Base-by-base conservation (phyloP, 2,329 filamentous ascomycete species). In the Fusarium austroafricanum region DNA sequence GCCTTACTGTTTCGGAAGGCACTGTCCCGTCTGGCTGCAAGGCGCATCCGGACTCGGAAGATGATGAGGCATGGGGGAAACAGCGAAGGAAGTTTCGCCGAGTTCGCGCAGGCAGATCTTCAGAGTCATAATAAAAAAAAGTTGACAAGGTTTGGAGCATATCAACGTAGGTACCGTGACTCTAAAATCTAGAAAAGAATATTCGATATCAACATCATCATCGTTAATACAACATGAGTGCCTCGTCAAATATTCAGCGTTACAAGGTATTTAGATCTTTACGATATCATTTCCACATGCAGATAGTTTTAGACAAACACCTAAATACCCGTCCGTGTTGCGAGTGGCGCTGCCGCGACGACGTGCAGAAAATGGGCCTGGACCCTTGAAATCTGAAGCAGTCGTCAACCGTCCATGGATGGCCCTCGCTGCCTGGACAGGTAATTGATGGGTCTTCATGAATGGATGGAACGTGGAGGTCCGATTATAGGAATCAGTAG, bases 341-440 rank as follows among this genome's bases (percentile, higher is more conserved):
- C 29, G 12, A 31, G 29, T 52, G 49, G 49, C 49, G 49, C 42
- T 44, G 18, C 38, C 49, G 38, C 29, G 29, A 47, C 40, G 17
- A 31, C 55, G 33, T 40, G 31, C 35, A 39, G 58, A 59, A 54
- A 61, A 40, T 51, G 52, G 55, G 51, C 38, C 66, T 61, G 44
- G 61, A 65, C 60, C 65, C 65, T 66, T 68, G 61, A 61, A 57
- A 57, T 65, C 44, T 68, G 43, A 57, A 46, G 56, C 65, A 65
- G 29, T 51, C 49, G 43, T 65, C 42, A 52, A 61, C 31, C 26
- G 9, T 26, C 7, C 26, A 26, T 26, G 26, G 26, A 26, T 26
- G 26, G 26, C 26, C 26, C 26, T 26, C 26, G 26, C 26, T 26
- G 9, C 26, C 44, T 61, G 39, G 35, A 51, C 47, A 65, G 55